A percentile compares a stretch with the other conserved stretches of the same genome.
Conservation (phyloP, 805 yeast species). For the Spencermartinsiella europaea region DNA sequence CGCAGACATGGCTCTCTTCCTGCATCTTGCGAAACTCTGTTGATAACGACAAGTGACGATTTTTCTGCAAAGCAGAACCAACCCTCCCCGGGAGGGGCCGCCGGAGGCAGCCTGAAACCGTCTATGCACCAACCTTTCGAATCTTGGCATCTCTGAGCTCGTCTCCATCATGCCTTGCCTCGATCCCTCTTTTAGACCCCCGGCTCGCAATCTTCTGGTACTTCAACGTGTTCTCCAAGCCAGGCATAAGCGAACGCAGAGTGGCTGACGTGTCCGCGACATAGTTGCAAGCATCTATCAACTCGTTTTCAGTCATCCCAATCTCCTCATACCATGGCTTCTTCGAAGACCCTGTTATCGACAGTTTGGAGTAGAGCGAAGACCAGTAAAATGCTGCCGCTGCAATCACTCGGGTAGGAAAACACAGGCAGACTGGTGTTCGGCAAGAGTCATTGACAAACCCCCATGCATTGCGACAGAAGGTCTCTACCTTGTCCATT, state of each 20-base stretch:
- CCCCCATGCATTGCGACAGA: conserved; percentile 31
- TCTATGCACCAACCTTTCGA: no score
- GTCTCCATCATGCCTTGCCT: neutral
- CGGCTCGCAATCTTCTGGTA: neutral
- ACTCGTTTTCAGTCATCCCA: conserved; percentile 14
- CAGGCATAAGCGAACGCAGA: neutral
- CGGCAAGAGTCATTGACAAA: conserved; percentile 37
- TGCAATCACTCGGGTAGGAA: conserved; percentile 32
- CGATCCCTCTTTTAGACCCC: neutral
- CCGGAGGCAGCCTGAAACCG: no score
- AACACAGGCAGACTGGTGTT: conserved; percentile 31
- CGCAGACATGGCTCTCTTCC: no score
- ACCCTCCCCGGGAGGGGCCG: no score
- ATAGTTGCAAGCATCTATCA: conserved; percentile 18
- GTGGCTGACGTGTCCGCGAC: conserved; percentile 20
- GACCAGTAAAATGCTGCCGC: conserved; percentile 37
- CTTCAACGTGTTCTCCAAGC: neutral
- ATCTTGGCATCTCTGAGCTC: no score
- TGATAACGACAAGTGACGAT: no score
- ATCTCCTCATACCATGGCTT: conserved; percentile 16
- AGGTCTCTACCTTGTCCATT: conserved; percentile 19
- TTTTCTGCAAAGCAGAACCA: no score
- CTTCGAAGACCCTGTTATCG: neutral
- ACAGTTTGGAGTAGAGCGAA: conserved; percentile 8
- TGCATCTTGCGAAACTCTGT: no score